These are phyloP conservation scores for Clarireedia hainanense DNA, from an alignment of 2,329 filamentous ascomycete species.

Conservation along the genomic window DNA sequence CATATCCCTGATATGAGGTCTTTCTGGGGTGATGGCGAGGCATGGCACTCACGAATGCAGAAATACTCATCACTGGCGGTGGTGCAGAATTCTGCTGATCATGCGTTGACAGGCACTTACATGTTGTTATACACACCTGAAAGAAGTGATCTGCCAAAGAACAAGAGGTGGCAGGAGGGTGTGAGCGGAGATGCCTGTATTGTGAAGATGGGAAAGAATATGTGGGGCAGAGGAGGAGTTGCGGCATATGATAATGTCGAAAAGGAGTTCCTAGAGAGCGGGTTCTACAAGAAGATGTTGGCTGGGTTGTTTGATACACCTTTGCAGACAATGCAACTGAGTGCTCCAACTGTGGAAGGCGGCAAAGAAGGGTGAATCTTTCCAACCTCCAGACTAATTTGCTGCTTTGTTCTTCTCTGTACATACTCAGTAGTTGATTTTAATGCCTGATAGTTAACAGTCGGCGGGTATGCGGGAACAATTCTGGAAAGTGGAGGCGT, in stretches of 20 bases:
- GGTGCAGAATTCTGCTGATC: neutral
- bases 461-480: too few relatives aligned
- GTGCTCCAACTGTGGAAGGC: neutral
- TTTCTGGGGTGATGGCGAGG: conserved; percentile 7
- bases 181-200: conserved; percentile 9
- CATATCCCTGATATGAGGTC: conserved; percentile 9
- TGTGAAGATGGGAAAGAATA: conserved; percentile 2
- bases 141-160: neutral
- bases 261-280: conserved; percentile 3
- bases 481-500: too few relatives aligned
- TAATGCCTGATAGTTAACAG: too few relatives aligned
- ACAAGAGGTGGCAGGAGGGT: conserved; percentile 5
- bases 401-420: too few relatives aligned
- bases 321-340: neutral
- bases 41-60: conserved; percentile 3
- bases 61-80: conserved; percentile 3
- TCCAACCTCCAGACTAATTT: too few relatives aligned
- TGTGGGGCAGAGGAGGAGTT: conserved; percentile 4
- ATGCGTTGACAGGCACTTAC: conserved; percentile 5
- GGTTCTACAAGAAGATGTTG: conserved; percentile 5
- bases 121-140: conserved; percentile 5
- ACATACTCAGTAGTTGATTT: too few relatives aligned
- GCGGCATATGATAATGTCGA: conserved; percentile 7
- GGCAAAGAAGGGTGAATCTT: too few relatives aligned
- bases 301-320: conserved; percentile 3